A percentile compares a stretch with the other conserved stretches of the same genome.
Evolutionary conservation across 176 grass and related monocot species (phyloP).

Genomic region (Oropetium thomaeum): DNA sequence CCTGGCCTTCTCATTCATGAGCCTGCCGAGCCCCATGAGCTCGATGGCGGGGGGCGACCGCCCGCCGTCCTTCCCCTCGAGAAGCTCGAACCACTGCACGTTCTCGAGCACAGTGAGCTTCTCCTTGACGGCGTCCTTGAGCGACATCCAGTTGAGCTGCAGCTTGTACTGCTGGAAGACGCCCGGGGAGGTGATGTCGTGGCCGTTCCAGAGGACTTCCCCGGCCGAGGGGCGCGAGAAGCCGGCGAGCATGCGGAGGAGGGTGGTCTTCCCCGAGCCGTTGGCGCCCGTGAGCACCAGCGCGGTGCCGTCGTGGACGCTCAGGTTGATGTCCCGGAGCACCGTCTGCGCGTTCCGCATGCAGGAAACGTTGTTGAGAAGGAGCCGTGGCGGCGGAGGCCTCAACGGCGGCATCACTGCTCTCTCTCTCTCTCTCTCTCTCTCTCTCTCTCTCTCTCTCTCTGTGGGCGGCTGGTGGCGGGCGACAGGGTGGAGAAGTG

Average conservation of each 20-base stretch:
- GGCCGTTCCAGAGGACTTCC: constrained; percentile 85
- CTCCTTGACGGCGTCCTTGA: constrained; percentile 81
- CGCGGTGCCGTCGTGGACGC: constrained; percentile 78
- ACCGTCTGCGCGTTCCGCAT: constrained; percentile 91
- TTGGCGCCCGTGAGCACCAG: constrained; percentile 88
- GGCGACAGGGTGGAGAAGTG: background rate
- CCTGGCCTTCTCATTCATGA: constrained; percentile 87
- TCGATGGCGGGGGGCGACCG: constrained; percentile 58
- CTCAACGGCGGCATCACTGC: constrained; percentile 46
- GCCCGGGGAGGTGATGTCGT: constrained; percentile 66
- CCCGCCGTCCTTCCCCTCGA: constrained; percentile 75
- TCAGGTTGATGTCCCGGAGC: constrained; percentile 79
- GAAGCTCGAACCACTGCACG: constrained; percentile 96
- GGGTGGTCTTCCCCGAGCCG: constrained; percentile 87
- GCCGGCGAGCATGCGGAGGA: constrained; percentile 85
- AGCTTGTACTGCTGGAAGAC: constrained; percentile 98
- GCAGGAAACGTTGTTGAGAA: constrained; percentile 79
- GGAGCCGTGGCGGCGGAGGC: constrained; percentile 65
- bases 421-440: too few species aligned
- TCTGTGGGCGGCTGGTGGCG: background rate
- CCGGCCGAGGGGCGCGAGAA: constrained; percentile 86
- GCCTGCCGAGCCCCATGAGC: constrained; percentile 86
- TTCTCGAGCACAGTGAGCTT: constrained; percentile 91
- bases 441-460: too few species aligned
- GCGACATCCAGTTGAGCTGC: constrained; percentile 89